phyloP scores from a whole-genome alignment of 305 asterid genomes.

The Lippia alba region DNA sequence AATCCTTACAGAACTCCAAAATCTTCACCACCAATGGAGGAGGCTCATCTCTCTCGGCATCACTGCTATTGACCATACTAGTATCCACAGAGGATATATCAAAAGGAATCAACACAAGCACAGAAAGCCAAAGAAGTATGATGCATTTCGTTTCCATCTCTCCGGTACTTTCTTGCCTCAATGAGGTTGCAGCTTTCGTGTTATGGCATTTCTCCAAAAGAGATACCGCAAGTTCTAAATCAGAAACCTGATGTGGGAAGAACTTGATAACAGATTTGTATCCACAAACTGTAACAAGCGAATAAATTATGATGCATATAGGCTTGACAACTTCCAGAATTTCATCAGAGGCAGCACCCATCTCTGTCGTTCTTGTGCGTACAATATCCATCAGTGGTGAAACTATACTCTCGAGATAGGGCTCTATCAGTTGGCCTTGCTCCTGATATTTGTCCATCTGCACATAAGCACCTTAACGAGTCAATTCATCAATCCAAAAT shows the following conservation, averaged over 20 bases:
- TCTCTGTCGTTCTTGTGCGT: conserved; percentile 67
- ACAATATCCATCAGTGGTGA: conserved; percentile 83
- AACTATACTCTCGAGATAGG: conserved; percentile 87
- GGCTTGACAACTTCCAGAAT: conserved; percentile 78
- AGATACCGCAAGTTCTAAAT: conserved; percentile 91
- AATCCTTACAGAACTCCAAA: conserved; percentile 75
- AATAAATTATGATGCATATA: conserved; percentile 73
- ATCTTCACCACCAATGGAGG: conserved; percentile 87
- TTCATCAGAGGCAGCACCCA: conserved; percentile 63
- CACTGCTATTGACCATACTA: conserved; percentile 53
- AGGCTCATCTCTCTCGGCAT: conserved; percentile 52
- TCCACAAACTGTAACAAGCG: conserved; percentile 92
- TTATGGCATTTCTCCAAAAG: conserved; percentile 83
- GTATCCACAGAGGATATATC: conserved; percentile 94
- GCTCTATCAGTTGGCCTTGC: conserved; percentile 94
- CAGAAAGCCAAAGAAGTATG: conserved; percentile 89
- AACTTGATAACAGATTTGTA: conserved; percentile 92
- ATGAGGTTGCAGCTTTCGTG: conserved; percentile 60
- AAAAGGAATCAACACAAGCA: conserved; percentile 93
- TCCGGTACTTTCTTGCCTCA: conserved; percentile 98
- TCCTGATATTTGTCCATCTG: conserved; percentile 98
- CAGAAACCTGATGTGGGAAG: conserved; percentile 97
- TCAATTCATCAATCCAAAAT: conserved; percentile 27
- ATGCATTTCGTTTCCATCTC: conserved; percentile 96
- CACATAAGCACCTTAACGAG: conserved; percentile 33